phyloP scores from a whole-genome alignment of 1,284 basidiomycete species.

The Golubevia sp. region DNA sequence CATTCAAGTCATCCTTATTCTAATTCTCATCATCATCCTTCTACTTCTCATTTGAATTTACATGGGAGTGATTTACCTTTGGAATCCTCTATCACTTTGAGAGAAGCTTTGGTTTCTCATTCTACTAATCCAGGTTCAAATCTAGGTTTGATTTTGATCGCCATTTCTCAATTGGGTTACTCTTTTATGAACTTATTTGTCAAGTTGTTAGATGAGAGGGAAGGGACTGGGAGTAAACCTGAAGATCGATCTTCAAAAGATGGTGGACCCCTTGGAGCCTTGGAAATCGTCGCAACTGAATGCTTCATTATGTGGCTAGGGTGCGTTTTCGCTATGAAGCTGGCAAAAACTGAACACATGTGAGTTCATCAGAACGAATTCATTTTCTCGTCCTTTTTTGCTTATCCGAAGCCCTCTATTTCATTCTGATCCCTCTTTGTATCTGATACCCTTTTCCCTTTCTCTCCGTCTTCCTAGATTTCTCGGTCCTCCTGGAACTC shows the following conservation, averaged over 20 bases:
- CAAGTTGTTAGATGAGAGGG: conserved; percentile 18
- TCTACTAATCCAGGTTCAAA: conserved; percentile 22
- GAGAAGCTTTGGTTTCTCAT: conserved; percentile 23
- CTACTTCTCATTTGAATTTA: too few relatives aligned
- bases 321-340: conserved; percentile 3
- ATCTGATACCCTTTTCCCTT: too few relatives aligned
- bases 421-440: too few relatives aligned
- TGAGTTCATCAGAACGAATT: neutral
- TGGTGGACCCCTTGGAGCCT: conserved; percentile 1
- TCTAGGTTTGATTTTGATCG: conserved; percentile 10
- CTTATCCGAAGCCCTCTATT: too few relatives aligned
- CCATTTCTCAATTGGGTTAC: conserved; percentile 7
- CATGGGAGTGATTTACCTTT: too few relatives aligned
- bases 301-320: conserved; percentile 11
- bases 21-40: too few relatives aligned
- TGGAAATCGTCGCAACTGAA: conserved; percentile 8
- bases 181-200: conserved; percentile 10
- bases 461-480: neutral
- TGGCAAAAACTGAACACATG: conserved; percentile 6
- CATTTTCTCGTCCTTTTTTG: too few relatives aligned
- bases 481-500: conserved; percentile 1
- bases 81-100: conserved; percentile 13
- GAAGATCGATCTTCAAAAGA: neutral
- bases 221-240: conserved; percentile 5
- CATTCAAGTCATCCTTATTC: too few relatives aligned